Percentiles rank a stretch among this genome's conserved stretches.
Conservation (phyloP, 129 eudicot species). For the Flaveria sonorensis region DNA sequence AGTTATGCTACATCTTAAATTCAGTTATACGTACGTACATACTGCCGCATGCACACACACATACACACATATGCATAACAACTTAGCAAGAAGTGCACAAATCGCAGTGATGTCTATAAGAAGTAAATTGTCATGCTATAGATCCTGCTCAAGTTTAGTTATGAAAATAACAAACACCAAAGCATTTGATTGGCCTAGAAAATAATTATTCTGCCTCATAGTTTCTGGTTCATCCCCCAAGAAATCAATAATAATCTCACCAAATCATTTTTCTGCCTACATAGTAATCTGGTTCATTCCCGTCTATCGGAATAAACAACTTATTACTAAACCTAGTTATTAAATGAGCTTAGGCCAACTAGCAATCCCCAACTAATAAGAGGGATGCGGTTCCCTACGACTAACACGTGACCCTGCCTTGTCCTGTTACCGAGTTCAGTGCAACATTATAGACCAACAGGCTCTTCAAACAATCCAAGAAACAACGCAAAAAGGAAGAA, state of each 20-base stretch:
- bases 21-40: not conserved
- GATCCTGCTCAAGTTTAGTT: not conserved
- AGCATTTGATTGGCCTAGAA: not conserved
- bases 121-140: not conserved
- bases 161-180: not conserved
- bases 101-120: not conserved
- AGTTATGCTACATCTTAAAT: not conserved
- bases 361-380: no score
- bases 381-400: no score
- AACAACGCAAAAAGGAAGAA: slow-evolving; percentile 1
- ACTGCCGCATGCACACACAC: no score
- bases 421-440: no score
- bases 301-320: not conserved
- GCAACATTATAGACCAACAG: not conserved
- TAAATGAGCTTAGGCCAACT: no score
- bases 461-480: not conserved
- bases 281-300: not conserved
- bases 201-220: no score
- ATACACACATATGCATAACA: not conserved
- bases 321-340: not conserved
- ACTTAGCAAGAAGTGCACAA: not conserved
- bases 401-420: no score
- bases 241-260: not conserved
- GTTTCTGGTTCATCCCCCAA: not conserved
- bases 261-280: not conserved